Base-by-base conservation (phyloP, 2,329 filamentous ascomycete genomes). In the Rasamsonia emersonii region DNA sequence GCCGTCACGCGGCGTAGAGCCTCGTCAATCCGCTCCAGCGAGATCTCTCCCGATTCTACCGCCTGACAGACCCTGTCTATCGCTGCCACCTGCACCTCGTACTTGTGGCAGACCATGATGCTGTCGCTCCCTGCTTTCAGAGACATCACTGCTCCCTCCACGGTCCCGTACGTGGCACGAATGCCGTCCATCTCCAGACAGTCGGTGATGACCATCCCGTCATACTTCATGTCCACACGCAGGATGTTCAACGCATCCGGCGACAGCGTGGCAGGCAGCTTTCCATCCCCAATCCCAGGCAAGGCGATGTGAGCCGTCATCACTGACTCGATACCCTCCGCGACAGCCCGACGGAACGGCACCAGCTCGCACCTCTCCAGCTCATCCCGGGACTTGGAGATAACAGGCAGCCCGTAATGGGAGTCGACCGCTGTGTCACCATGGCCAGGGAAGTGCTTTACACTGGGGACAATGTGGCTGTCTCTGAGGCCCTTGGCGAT, bases 371-470 rank as follows among this genome's bases (percentile, higher is more conserved):
- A 62, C 4, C 42, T 42, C 30, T 65, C 60, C 14, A 65, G 40
- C 15, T 59, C 41, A 15, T 51, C 51, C 27, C 51, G 49, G 3
- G 42, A 51, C 35, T 65, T 66, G 0, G 40, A 35, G 11, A 65
- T 59, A 1, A 59, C 44, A 1, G 62, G 61, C 14, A 65, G 44
- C 2, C 59, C 59, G 45, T 57, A 58, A 42, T 65, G 61, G 2
- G 60, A 65, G 39, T 65, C 61, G 1, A 62, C 52, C n/a, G 55
- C 56, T 0, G 59, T 65, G 37, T 65, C 58, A 16, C 60, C 61
- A 42, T 64, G 62, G 0, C 63, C 61, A 4, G 62, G 63, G 23
- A 67, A 66, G 48, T 66, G 59, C 41, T 67, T 67, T 1, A 62
- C 53, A 32, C 58, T 64, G 4, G 63, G 55, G 4, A 65, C 45